Percentiles rank a stretch among this genome's conserved stretches.
These are phyloP conservation scores for Fusarium newnesense DNA, from an alignment of 2,329 filamentous ascomycete genomes.

Conservation along the genomic window DNA sequence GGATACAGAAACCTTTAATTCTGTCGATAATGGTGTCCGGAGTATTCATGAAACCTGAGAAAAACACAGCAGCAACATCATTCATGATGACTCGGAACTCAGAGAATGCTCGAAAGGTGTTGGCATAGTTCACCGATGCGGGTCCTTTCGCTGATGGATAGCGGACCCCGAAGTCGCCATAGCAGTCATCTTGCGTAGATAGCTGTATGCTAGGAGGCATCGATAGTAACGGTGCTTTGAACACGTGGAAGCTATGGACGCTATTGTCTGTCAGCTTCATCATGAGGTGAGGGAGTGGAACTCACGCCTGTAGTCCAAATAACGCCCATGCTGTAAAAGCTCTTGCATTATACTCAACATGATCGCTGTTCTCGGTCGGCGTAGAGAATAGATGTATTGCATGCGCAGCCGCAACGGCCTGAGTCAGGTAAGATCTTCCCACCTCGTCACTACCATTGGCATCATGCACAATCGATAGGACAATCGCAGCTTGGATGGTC, in stretches of 20 bases:
- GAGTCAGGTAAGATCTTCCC: not conserved
- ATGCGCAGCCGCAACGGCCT: slow-evolving; percentile 1
- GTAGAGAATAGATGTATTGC: not conserved
- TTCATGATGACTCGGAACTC: not conserved
- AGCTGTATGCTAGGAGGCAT: not conserved
- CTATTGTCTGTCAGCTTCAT: accelerated
- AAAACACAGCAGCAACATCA: not conserved
- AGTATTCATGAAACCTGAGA: accelerated
- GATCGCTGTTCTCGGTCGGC: not conserved
- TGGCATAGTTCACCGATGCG: not conserved
- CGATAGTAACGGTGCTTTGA: not conserved
- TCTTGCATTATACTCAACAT: not conserved
- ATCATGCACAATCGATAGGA: not conserved
- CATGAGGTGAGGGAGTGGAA: accelerated
- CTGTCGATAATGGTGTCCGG: accelerated
- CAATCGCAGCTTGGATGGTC: not conserved
- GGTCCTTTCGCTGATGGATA: not conserved
- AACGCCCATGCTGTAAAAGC: not conserved
- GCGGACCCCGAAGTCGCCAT: not conserved
- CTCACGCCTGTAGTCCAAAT: not conserved
- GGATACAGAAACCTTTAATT: not conserved
- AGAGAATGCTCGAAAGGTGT: not conserved
- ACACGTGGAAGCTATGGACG: not conserved
- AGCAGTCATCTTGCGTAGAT: accelerated
- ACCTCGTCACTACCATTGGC: not conserved